Evolutionary conservation across 352 stramenopile species (phyloP).

Genomic region (Globisporangium mamillatum): DNA sequence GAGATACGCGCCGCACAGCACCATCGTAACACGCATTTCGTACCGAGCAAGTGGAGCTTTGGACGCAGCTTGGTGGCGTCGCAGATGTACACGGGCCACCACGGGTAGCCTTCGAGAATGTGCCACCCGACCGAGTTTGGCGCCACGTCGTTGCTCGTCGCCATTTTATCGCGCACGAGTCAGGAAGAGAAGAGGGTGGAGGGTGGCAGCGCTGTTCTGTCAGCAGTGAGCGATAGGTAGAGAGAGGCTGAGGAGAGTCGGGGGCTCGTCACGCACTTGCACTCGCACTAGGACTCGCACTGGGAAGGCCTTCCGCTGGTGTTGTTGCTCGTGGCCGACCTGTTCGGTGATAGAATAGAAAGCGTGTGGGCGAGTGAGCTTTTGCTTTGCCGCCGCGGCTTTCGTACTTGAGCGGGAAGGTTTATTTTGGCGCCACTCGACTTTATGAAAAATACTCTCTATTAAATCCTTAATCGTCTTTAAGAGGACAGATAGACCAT

Average conservation of each 20-base stretch:
- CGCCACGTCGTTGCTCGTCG: conserved; percentile 15
- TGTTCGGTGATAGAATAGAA: too few species aligned
- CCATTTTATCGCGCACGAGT: background rate
- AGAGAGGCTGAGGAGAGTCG: background rate
- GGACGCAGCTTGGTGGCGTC: conserved; percentile 73
- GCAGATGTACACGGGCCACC: conserved; percentile 86
- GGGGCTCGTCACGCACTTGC: background rate
- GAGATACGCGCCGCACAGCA: too few species aligned
- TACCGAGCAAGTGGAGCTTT: conserved; percentile 61
- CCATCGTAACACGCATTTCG: background rate
- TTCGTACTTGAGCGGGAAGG: too few species aligned
- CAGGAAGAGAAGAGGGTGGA: background rate
- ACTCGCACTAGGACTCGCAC: background rate
- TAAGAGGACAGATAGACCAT: too few species aligned
- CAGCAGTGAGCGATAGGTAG: background rate
- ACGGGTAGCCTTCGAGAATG: conserved; percentile 83
- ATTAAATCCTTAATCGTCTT: too few species aligned
- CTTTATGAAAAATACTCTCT: too few species aligned
- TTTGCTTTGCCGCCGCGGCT: too few species aligned
- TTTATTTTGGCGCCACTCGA: too few species aligned
- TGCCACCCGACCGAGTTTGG: conserved; percentile 81
- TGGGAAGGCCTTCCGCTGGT: too few species aligned
- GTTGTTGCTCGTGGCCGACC: too few species aligned
- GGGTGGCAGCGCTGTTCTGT: background rate
- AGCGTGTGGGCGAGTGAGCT: too few species aligned